Conservation (phyloP, 2,329 filamentous ascomycete species). For the Juglanconis juglandina region DNA sequence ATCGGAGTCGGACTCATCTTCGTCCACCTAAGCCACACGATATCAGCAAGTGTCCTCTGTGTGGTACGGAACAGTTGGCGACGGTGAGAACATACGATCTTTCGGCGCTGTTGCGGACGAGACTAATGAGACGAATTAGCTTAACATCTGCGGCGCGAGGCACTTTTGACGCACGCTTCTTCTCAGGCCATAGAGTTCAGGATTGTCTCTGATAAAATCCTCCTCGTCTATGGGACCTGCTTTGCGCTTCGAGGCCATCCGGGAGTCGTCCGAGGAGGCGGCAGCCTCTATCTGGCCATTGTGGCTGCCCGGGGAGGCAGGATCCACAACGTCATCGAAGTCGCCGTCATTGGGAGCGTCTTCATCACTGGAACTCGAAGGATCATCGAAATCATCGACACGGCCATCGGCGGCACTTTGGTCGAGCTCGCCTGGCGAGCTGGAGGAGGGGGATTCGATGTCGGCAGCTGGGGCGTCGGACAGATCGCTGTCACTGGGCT, state of each 20-base stretch:
- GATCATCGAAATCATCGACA: constrained; percentile 38
- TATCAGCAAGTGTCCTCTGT: constrained; percentile 21
- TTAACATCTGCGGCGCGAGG: not conserved
- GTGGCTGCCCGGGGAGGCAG: constrained; percentile 46
- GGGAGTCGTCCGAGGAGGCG: constrained; percentile 63
- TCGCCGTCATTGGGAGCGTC: constrained; percentile 67
- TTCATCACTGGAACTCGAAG: constrained; percentile 47
- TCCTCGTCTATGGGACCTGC: constrained; percentile 62
- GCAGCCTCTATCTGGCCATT: constrained; percentile 53
- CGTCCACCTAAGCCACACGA: constrained; percentile 40
- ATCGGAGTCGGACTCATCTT: constrained; percentile 70
- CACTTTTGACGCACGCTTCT: constrained; percentile 65
- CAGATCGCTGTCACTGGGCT: constrained; percentile 70
- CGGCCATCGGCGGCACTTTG: constrained; percentile 35
- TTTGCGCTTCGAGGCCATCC: constrained; percentile 71
- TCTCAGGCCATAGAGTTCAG: constrained; percentile 89
- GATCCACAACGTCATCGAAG: constrained; percentile 65
- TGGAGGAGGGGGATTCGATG: constrained; percentile 24
- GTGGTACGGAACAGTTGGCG: not conserved
- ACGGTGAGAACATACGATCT: constrained; percentile 44
- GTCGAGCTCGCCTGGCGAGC: constrained; percentile 28
- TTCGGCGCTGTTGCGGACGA: constrained; percentile 55
- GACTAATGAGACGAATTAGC: constrained; percentile 37
- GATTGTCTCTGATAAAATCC: constrained; percentile 84
- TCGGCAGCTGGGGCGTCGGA: constrained; percentile 64